phyloP scores from a whole-genome alignment of 768 basidiomycete genomes.

The Strobilomyces confusus region DNA sequence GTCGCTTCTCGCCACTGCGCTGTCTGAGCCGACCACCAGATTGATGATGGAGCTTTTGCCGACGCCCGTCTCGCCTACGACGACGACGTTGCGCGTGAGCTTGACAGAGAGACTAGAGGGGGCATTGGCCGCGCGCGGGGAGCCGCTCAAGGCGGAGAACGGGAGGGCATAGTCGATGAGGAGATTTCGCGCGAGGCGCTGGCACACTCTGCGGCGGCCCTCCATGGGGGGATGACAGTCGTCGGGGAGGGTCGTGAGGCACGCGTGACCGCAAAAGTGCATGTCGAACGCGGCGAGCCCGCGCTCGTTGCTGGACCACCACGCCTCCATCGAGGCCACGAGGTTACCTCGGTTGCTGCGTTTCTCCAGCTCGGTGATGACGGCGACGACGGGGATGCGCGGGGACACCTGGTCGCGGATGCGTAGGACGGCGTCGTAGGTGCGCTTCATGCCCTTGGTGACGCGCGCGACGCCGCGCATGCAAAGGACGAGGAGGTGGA shows the following conservation, averaged over 20 bases:
- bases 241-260: constrained; percentile 23
- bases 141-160: background rate
- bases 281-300: constrained; percentile 5
- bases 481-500: constrained; percentile 25
- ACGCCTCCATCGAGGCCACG: constrained; percentile 21
- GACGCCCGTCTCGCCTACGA: constrained; percentile 38
- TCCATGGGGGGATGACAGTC: constrained; percentile 14
- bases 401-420: constrained; percentile 21
- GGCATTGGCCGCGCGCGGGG: background rate
- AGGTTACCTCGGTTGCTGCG: constrained; percentile 8
- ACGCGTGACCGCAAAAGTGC: constrained; percentile 19
- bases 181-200: constrained; percentile 19
- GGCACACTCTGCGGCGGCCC: constrained; percentile 17
- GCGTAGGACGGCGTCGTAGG: constrained; percentile 13
- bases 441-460: constrained; percentile 22
- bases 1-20: constrained; percentile 15
- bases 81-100: constrained; percentile 30
- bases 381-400: constrained; percentile 21
- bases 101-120: constrained; percentile 14
- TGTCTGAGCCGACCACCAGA: constrained; percentile 13
- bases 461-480: constrained; percentile 19
- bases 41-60: constrained; percentile 25
- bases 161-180: constrained; percentile 21
- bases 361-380: constrained; percentile 26
- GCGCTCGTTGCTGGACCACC: constrained; percentile 16